Evolutionary conservation across 2,329 filamentous ascomycete species (phyloP), one percentile per base, ranked within the genome.

Genomic region (Didymella arachidicola): DNA sequence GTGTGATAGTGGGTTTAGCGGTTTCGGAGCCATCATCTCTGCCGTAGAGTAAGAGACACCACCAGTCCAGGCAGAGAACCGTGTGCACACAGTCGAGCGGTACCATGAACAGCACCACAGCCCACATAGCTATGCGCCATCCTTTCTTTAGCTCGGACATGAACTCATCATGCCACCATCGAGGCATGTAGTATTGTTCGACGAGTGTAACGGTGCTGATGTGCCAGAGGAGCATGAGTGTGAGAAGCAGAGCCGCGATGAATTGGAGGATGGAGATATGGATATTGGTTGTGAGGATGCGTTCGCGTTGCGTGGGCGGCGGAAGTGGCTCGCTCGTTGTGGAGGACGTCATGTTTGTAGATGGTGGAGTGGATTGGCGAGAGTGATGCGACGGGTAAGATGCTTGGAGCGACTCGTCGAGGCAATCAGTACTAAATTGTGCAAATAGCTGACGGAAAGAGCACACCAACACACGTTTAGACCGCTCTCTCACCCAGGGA

Each of bases 201-300:
- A 63, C 47, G 1, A 69, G 39, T 10, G 63, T 44, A 11, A 57
- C 49, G 38, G 59, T 65, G 5, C 60, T 63, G 41, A 64, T 60
- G 43, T 69, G 66, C 68, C 65, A 71, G 32, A 65, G 56, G 12
- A 71, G 63, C 32, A 65, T 59, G 29, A 66, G 63, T 2, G 63
- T 52, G 16, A 62, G 56, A n/a, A 65, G 61, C 16, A 67, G 53
- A 2, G 63, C 43, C n/a, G 56, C 18, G 41, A 69, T 60, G 42
- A 66, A 18, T 5, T 34, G 46, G 16, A 64, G 29, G 2, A 38
- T 63, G 29, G 60, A 48, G 19, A 61, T 54, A 11, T 60, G 30
- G 27, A 65, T 54, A 44, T 49, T 42, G 1, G 19, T 19, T 30
- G 52, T 55, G 30, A 63, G 54, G 41, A 42, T 25, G 55, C 25